Base-by-base conservation (phyloP, 305 asterid genomes). In the Fraxinus ornus region DNA sequence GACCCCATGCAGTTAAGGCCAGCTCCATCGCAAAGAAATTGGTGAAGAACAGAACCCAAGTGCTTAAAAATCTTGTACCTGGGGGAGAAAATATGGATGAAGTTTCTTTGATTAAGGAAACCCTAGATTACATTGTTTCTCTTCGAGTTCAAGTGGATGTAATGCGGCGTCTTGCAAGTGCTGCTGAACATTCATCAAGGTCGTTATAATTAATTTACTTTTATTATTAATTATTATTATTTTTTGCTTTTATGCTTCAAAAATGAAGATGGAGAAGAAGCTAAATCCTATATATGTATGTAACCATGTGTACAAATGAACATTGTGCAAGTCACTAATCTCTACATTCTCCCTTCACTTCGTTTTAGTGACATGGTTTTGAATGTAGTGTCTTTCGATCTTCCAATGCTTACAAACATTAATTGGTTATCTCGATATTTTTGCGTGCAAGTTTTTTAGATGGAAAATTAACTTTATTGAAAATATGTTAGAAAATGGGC, bases 51-150 rank as follows among this genome's bases (percentile, higher is more conserved):
- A 90, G 92, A 80, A 92, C 93, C 22, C 81, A 89, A 35, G 89
- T 90, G 90, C 97, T 95, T 72, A 91, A 91, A 84, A 87, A 88
- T 33, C 97, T 95, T 80, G 92, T 95, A 5, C 98, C 98, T 7
- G 98, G 98, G 0, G 98, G 98, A 52, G 84, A 91, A 83, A 81
- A 60, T 32, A 88, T 95, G 93, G 95, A 92, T 89, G 93, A 87
- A 8, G 35, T 86, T 47, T 85, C 83, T n/a, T 82, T 95, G 88
- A 91, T 95, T 24, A 90, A 84, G 66, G 98, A 95, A 91, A 93
- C 98, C 92, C 93, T 95, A 92, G 98, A 95, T 89, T 95, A 95
- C 30, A 88, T 93, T 7, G 80, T 89, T 49, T 91, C 97, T 24
- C 88, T 95, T 21, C 88, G 88, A 8, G 90, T 93, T 78, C 98